Conservation (phyloP, 2,329 filamentous ascomycete genomes). For the Fusarium incarnatum region DNA sequence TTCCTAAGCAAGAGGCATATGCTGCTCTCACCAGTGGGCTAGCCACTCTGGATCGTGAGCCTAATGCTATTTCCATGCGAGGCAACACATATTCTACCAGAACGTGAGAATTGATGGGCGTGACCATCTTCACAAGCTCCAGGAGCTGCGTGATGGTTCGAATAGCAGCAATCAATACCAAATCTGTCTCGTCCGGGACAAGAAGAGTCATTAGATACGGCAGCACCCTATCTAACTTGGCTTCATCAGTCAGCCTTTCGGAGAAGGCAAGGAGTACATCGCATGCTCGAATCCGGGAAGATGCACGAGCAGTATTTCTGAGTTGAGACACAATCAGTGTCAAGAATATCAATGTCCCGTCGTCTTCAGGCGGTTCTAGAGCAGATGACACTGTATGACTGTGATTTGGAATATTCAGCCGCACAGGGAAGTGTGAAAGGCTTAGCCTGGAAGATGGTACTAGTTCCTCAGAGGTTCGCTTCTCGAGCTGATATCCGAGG, state of each 20-base stretch:
- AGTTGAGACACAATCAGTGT: conserved; percentile 89
- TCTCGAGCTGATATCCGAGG: conserved; percentile 76
- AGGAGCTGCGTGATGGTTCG: conserved; percentile 89
- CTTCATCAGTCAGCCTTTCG: conserved; percentile 91
- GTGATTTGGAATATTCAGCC: conserved; percentile 87
- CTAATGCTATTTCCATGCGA: conserved; percentile 67
- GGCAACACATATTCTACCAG: conserved; percentile 76
- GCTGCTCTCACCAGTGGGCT: conserved; percentile 84
- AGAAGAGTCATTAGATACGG: conserved; percentile 89
- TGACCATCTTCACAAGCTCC: conserved; percentile 88
- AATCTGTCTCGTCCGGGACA: conserved; percentile 78
- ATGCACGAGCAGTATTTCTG: conserved; percentile 87
- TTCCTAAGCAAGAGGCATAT: conserved; percentile 92
- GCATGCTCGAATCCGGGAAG: conserved; percentile 88
- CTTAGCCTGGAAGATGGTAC: conserved; percentile 58
- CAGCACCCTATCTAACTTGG: conserved; percentile 91
- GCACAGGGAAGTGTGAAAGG: conserved; percentile 78
- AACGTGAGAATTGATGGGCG: conserved; percentile 77
- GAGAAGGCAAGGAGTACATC: conserved; percentile 93
- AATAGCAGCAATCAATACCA: conserved; percentile 87
- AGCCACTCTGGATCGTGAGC: conserved; percentile 59
- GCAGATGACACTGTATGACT: conserved; percentile 74
- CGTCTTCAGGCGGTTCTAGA: conserved; percentile 75
- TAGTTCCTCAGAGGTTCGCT: conserved; percentile 48
- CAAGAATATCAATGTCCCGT: conserved; percentile 92